phyloP scores from a whole-genome alignment of 768 basidiomycete genomes.

The Gloeostereum incarnatum region DNA sequence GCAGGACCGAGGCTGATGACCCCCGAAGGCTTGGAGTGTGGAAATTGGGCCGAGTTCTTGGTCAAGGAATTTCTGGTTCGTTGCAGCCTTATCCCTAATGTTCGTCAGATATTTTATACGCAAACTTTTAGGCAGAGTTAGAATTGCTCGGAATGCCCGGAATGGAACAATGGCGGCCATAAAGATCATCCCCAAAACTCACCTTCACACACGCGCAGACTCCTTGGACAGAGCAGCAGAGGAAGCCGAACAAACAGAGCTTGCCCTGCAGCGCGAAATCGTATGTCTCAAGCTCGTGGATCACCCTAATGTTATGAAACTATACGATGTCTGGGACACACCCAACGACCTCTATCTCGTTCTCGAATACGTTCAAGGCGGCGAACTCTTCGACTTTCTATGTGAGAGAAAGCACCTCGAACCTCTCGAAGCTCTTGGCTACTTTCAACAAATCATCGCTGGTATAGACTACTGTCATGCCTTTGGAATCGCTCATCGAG shows the following conservation, averaged over 20 bases:
- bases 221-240: constrained; percentile 64
- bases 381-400: constrained; percentile 91
- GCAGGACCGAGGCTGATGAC: too few relatives aligned
- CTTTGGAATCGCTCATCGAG: constrained; percentile 96
- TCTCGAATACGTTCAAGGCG: constrained; percentile 90
- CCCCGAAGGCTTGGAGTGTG: too few relatives aligned
- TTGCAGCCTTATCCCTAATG: too few relatives aligned
- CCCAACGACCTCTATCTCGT: constrained; percentile 83
- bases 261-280: constrained; percentile 87
- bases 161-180: constrained; percentile 88
- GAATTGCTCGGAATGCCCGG: constrained; percentile 80
- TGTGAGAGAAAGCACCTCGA: constrained; percentile 70
- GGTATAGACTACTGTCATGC: constrained; percentile 93
- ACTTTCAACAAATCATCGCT: constrained; percentile 90
- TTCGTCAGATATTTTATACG: too few relatives aligned
- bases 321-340: constrained; percentile 98
- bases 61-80: too few relatives aligned
- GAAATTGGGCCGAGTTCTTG: too few relatives aligned
- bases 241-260: constrained; percentile 66
- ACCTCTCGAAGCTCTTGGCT: constrained; percentile 63
- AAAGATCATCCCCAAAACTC: constrained; percentile 84
- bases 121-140: constrained; percentile 82
- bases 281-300: constrained; percentile 97
- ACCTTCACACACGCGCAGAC: constrained; percentile 49
- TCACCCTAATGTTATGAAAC: constrained; percentile 88